Conservation (phyloP, 2,329 filamentous ascomycete genomes). For the Aspergillus sojae region DNA sequence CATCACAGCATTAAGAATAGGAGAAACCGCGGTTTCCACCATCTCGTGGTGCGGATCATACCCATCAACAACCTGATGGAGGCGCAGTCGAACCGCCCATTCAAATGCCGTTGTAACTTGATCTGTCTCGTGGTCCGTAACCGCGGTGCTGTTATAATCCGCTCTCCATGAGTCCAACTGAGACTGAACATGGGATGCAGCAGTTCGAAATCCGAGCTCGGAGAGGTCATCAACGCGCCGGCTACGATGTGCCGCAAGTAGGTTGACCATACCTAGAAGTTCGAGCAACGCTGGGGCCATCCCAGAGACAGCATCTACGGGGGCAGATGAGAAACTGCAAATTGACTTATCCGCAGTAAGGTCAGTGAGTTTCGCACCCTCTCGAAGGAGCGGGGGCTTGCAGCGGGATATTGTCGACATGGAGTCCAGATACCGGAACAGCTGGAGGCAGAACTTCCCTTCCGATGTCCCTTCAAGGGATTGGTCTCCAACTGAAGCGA, state of each 20-base stretch:
- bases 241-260: slow-evolving; percentile 31
- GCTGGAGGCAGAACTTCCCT: slow-evolving; percentile 41
- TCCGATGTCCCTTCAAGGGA: slow-evolving; percentile 28
- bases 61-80: slow-evolving; percentile 49
- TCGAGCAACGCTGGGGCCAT: slow-evolving; percentile 27
- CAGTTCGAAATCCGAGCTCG: slow-evolving; percentile 34
- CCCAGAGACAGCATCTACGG: slow-evolving; percentile 23
- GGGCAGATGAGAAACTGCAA: background rate
- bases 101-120: slow-evolving; percentile 45
- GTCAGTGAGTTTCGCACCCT: slow-evolving; percentile 20
- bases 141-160: slow-evolving; percentile 28
- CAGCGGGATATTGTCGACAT: slow-evolving; percentile 36
- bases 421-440: slow-evolving; percentile 39
- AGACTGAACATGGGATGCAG: slow-evolving; percentile 36
- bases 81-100: slow-evolving; percentile 44
- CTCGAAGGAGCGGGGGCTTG: slow-evolving; percentile 28
- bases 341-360: slow-evolving; percentile 12
- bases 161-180: slow-evolving; percentile 43
- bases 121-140: slow-evolving; percentile 28
- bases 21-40: slow-evolving; percentile 36
- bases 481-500: slow-evolving; percentile 36
- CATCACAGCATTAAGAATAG: slow-evolving; percentile 42
- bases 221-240: slow-evolving; percentile 31
- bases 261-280: slow-evolving; percentile 31
- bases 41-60: slow-evolving; percentile 41